Base-by-base conservation (phyloP, 108 stramenopile genomes). In the Cyclotella distinguenda region DNA sequence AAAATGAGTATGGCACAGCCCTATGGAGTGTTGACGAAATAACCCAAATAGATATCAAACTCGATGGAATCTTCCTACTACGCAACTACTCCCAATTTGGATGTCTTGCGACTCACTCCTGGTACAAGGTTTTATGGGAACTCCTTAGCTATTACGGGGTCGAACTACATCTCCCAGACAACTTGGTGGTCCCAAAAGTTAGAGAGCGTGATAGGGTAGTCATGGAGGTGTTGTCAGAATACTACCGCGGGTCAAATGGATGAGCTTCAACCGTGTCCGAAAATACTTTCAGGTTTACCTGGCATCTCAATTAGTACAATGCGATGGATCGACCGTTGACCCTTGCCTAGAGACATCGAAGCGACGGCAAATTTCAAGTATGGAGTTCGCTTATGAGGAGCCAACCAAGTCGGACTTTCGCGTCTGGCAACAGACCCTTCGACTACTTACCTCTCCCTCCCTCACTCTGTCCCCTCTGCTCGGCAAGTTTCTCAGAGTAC, bases 101-200 rank as follows among this genome's bases (percentile, higher is more conserved):
- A n/a, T 18, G 1, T 35, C 54, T 55, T 12, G 54, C 54, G 1
- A 19, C 54, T 4, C 54, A 55, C 34, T 36, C 54, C 1, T 55
- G 54, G 54, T 55, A 55, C 54, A 55, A 36, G 16, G 54, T 55
- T 3, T 34, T 55, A 28, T 55, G 54, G 54, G 35, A 55, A 21
- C 36, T 36, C 27, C 34, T 55, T 0, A 9, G 36, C 34, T 19
- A 55, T 11, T 55, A 6, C 18, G 3, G 18, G 1, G 54, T 55
- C 1, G 0, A 13, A 21, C 34, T 55, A 5, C 19, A 55, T 1
- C 34, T 55, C 2, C 34, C 19, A 36, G 54, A 36, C 10, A 19
- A 2, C 6, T 26, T 12, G 26, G 32, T 34, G 3, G 54, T 55
- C 0, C 54, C 54, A 1, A 4, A 1, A 12, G 34, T 36, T 1